Evolutionary conservation across 768 basidiomycete species (phyloP), one percentile per base, ranked within the genome.

Genomic region (Filobasidium wieringae): DNA sequence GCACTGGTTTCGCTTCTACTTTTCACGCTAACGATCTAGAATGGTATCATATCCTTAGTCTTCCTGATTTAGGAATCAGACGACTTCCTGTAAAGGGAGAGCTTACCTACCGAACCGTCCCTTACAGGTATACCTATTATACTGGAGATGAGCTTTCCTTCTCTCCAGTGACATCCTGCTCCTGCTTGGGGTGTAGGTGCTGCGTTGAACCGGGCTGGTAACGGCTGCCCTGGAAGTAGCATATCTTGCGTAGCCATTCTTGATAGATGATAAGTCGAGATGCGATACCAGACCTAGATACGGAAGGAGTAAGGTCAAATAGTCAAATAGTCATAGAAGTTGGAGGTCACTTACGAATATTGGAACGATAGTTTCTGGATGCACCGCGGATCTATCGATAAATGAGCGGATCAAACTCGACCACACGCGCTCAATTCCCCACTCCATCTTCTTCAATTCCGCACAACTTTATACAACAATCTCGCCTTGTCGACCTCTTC

Each of bases 201-300:
- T 27, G 61, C 14, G 24, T 57, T 67, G 33, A 68, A 63, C 39
- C 62, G 51, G 3, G 63, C 31, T 11, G 71, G 69, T 29, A 72
- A 45, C 4, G 71, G 71, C 51, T 72, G 71, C 17, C 71, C 71
- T 2, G 71, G 71, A 15, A 72, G 62, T 0, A 72, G 58, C 24
- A 71, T 51, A 29, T 50, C 40, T 45, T 58, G 30, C 22, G 36
- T 53, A 12, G 43, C 14, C 17, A 26, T 22, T n/a, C 43, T 12
- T 47, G 14, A 24, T 22, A 27, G 43, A 26, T 19, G 43, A 22
- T 7, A n/a, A 8, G 41, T 51, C 31, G 49, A 29, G 49, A n/a
- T n/a, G n/a, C n/a, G n/a, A n/a, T n/a, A n/a, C n/a, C n/a, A n/a
- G n/a, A n/a, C n/a, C n/a, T n/a, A n/a, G n/a, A n/a, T n/a, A n/a